These are phyloP conservation scores for Sanghuangporus weigelae DNA, from an alignment of 1,284 basidiomycete genomes.

Conservation along the genomic window DNA sequence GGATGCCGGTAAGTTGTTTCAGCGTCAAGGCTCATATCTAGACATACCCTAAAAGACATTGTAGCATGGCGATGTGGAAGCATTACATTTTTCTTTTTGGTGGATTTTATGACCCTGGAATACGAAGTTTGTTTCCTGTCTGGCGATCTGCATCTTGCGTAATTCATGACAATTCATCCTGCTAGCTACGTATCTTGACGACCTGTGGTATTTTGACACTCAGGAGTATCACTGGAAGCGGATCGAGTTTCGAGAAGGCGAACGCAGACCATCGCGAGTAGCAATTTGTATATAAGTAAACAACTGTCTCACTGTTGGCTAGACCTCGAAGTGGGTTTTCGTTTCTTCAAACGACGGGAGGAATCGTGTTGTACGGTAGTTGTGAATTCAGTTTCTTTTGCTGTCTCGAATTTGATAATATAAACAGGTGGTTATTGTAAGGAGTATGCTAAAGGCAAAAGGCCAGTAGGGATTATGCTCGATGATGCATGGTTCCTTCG, in stretches of 20 bases:
- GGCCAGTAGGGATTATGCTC: slow-evolving; percentile 81
- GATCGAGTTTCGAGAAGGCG: slow-evolving; percentile 67
- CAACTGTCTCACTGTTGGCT: neutral
- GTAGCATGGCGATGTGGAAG: slow-evolving; percentile 88
- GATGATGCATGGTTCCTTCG: slow-evolving; percentile 92
- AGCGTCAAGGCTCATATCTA: neutral
- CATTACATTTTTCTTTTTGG: slow-evolving; percentile 84
- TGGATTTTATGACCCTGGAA: slow-evolving; percentile 81
- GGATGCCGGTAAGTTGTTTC: slow-evolving; percentile 62
- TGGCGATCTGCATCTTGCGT: neutral
- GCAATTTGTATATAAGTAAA: neutral
- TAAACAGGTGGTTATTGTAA: slow-evolving; percentile 82
- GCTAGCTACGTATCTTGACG: slow-evolving; percentile 78
- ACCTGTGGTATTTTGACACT: slow-evolving; percentile 86
- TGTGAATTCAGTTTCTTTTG: neutral
- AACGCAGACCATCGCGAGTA: slow-evolving; percentile 65
- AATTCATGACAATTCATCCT: neutral
- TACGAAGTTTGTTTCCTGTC: slow-evolving; percentile 46
- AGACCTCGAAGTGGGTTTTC: slow-evolving; percentile 87
- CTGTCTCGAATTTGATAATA: neutral
- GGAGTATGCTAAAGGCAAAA: slow-evolving; percentile 84
- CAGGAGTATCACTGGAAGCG: slow-evolving; percentile 87
- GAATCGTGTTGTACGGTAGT: slow-evolving; percentile 76
- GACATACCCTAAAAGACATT: neutral
- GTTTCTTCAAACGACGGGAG: slow-evolving; percentile 76